Evolutionary conservation across 305 asterid genomes (phyloP), one percentile per base, ranked within the genome.

Genomic region (Ilex paraguariensis): DNA sequence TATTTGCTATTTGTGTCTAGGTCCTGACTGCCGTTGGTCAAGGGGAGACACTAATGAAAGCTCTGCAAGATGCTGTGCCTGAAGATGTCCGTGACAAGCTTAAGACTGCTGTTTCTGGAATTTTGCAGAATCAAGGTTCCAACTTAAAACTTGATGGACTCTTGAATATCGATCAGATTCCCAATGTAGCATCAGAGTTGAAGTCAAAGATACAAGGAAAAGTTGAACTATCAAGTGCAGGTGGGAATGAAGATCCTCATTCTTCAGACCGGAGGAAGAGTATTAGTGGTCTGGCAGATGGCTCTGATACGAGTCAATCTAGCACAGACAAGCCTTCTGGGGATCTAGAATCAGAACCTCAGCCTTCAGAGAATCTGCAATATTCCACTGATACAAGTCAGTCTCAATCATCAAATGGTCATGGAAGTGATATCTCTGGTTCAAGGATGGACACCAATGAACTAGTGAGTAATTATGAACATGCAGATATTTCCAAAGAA

Each of bases 61-160:
- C 98, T 75, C 81, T 94, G 87, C 88, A 94, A 82, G 96, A 79
- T 83, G 96, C 97, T 66, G 96, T 94, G 65, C 99, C 99, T 56
- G 98, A 86, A 70, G 96, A 84, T 77, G 96, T 90, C 71, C 90
- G 96, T 49, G 99, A 70, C 75, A 86, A 88, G 77, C 89, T 94
- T 66, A 90, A 95, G 17, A 69, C 74, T 69, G 79, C 90, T 64
- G 91, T 88, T 61, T 80, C 95, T 61, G 90, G 80, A 57, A 83
- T 90, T 70, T 60, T 93, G 77, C 84, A 81, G 64, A 81, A 66
- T 66, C 85, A 65, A 52, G 79, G 77, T 31, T 73, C 94, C 64
- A 76, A 88, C 75, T 49, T 84, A 62, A 90, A 86, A 65, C 53
- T 86, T 60, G 78, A 75, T 60, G 80, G 74, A 71, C 75, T 90